Evolutionary conservation across 2,329 filamentous ascomycete species (phyloP), one percentile per base, ranked within the genome.

Genomic region (Neodidymelliopsis sp.): DNA sequence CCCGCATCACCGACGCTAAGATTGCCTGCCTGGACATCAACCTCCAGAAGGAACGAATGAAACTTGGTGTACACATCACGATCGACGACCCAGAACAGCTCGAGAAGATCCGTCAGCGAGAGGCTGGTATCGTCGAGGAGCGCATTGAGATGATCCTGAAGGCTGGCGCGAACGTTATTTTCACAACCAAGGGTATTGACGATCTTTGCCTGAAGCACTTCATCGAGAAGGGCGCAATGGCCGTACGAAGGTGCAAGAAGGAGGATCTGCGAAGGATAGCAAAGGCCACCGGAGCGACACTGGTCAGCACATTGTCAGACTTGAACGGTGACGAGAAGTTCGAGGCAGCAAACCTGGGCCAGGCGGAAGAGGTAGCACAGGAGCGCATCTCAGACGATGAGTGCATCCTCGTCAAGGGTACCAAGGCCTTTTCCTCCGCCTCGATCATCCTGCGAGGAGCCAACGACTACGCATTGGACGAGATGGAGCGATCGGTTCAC

Each of bases 311-410:
- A 6, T 81, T 99, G 36, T 97, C 94, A 4, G 95, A 99, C 73
- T 80, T 99, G 57, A 97, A 99, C 71, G 94, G 94, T 50, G 94
- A 99, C 72, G 94, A 99, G 79, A 91, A 89, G 72, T 99, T 97
- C 66, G 94, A 99, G 63, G 79, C 90, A 16, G 91, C 91, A 29
- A 90, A 90, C 70, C 82, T 99, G 27, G 94, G 94, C 52, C 82
- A 91, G 58, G 94, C 94, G 11, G 94, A 99, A 65, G 94, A 97
- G 77, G 93, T 99, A 56, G 84, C 89, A n/a, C 94, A 99, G 76
- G 94, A 97, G 81, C 89, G 93, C 68, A 97, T 99, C 72, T 97
- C 94, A 2, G 94, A 99, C 67, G 94, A 99, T 64, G 94, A 99
- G 80, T 97, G 93, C 75, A 99, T 99, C 60, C 79, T 99, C 57